Evolutionary conservation across 2,329 filamentous ascomycete species (phyloP), one percentile per base, ranked within the genome.

Genomic region (Penicillium olsonii): DNA sequence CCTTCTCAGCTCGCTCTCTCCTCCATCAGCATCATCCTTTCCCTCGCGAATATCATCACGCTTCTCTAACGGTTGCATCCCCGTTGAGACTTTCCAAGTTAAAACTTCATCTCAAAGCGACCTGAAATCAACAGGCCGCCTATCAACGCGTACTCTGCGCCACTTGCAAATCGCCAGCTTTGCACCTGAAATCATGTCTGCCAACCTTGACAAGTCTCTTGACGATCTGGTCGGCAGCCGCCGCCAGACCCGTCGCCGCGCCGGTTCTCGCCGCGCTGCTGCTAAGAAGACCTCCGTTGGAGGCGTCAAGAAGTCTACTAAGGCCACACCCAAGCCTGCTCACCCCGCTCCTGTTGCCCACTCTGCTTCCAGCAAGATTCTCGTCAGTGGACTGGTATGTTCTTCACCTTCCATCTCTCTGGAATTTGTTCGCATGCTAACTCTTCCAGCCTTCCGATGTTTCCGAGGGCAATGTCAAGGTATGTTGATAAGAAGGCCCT

Each of bases 381-480:
- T 96, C 75, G 92, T 99, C 77, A 96, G 90, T 87, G 95, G 95
- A 80, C 83, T 99, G 82, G 92, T 96, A 87, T 75, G 91, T 75
- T 38, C 3, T n/a, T 12, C 10, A 56, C 27, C 26, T 26, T 33
- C 56, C 27, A 24, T 22, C 31, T 8, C 6, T 9, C 45, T 15
- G 20, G 8, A 6, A 12, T 18, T 22, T 31, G 41, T 48, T 37
- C 51, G 45, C 24, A 46, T 37, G 55, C 81, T 87, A 78, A 88
- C 74, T 42, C 20, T 8, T 15, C 27, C 62, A 97, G 90, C 94
- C 94, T 73, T 86, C 87, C 80, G 94, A 99, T 85, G 91, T 99
- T 75, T 90, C 85, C 78, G 92, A 97, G 83, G 80, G 79, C 79
- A 90, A 95, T 86, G 95, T 99, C 80, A 97, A 99, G 94, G 94